phyloP scores from a whole-genome alignment of 139 green algal genomes.

The Edaphochlamys debaryana region DNA sequence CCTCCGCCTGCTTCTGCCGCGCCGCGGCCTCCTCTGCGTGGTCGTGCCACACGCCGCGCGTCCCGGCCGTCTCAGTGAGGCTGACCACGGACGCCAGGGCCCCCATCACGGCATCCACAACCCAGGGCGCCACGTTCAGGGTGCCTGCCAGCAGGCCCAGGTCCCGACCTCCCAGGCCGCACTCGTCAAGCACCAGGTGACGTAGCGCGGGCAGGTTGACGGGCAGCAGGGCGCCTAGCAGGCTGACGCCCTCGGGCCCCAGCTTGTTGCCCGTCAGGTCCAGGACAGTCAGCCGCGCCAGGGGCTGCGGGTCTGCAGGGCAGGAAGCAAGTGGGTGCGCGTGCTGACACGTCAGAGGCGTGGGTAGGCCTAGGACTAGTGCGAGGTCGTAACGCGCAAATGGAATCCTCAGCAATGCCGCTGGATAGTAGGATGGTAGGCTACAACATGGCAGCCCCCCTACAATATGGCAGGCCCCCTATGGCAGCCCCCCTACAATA shows the following conservation, averaged over 20 bases:
- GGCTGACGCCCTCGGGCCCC: constrained; percentile 10
- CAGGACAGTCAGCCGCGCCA: not conserved
- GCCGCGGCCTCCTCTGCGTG: not conserved
- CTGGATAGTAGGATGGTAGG: too few relatives aligned
- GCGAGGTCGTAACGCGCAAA: too few relatives aligned
- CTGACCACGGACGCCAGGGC: not conserved
- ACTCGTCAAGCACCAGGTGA: constrained; percentile 30
- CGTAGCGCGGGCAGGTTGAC: constrained; percentile 15
- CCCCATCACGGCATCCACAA: not conserved
- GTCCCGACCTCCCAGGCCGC: constrained; percentile 11
- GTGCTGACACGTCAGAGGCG: too few relatives aligned
- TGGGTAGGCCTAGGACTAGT: too few relatives aligned
- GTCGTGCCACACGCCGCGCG: not conserved
- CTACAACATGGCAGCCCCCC: too few relatives aligned
- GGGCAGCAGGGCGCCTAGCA: constrained; percentile 30
- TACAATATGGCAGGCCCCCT: too few relatives aligned
- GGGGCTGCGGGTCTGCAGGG: not conserved
- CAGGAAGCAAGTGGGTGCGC: not conserved
- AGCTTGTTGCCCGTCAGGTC: constrained; percentile 27
- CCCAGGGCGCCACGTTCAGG: constrained; percentile 21
- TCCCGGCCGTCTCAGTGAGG: not conserved
- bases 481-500: too few relatives aligned
- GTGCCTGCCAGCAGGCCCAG: constrained; percentile 19
- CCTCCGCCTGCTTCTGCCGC: not conserved
- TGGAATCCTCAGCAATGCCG: too few relatives aligned